Conservation (phyloP, 108 stramenopile species). For the Asterionellopsis glacialis region DNA sequence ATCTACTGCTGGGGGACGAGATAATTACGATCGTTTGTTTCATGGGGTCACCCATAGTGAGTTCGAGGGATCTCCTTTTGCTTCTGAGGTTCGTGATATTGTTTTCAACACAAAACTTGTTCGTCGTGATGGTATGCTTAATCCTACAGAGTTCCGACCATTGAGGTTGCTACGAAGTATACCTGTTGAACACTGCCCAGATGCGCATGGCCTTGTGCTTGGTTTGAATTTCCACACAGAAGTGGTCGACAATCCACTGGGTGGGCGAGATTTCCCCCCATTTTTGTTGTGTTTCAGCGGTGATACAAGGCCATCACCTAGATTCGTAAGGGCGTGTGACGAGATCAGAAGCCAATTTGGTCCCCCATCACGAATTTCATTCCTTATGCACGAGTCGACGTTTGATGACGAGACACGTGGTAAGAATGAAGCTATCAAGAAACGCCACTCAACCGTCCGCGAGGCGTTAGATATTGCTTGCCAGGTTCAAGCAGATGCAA, state of each 20-base stretch:
- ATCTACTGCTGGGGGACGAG: not conserved
- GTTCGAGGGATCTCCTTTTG: slow-evolving; percentile 7
- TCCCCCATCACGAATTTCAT: slow-evolving; percentile 5
- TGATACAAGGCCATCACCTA: slow-evolving; percentile 64
- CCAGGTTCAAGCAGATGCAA: slow-evolving; percentile 24
- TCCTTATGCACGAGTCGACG: slow-evolving; percentile 55
- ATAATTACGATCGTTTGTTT: slow-evolving; percentile 12
- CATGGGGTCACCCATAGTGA: not conserved
- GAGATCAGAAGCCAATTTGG: slow-evolving; percentile 4
- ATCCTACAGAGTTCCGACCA: slow-evolving; percentile 29
- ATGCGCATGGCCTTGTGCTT: slow-evolving; percentile 54
- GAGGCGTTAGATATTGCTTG: slow-evolving; percentile 47
- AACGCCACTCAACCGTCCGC: slow-evolving; percentile 43
- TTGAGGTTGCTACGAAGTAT: slow-evolving; percentile 53
- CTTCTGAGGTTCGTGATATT: slow-evolving; percentile 5
- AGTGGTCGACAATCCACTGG: not conserved
- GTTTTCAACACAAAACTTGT: not conserved
- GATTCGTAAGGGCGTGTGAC: slow-evolving; percentile 44
- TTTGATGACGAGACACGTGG: slow-evolving; percentile 39
- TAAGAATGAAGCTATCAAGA: slow-evolving; percentile 28
- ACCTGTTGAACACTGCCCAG: slow-evolving; percentile 61
- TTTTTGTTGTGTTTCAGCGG: slow-evolving; percentile 67
- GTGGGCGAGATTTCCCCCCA: not conserved
- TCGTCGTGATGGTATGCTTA: slow-evolving; percentile 4
- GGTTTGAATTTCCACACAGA: slow-evolving; percentile 23